Evolutionary conservation across 257 asterid species (phyloP), one percentile per base, ranked within the genome.

Genomic region (Nicotiana undulata): DNA sequence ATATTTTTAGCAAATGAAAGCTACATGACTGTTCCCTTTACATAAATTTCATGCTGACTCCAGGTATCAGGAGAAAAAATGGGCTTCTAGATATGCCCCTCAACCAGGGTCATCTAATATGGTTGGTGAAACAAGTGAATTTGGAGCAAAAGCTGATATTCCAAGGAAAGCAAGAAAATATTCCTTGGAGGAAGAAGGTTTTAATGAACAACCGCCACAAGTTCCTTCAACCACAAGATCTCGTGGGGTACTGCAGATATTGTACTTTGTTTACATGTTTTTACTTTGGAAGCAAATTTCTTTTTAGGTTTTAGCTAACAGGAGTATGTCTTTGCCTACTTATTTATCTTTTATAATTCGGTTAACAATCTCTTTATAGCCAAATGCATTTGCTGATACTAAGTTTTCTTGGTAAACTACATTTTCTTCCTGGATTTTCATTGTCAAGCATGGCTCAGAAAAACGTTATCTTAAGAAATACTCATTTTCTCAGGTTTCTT

Each of bases 81-180:
- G 99, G 99, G 89, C 85, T 80, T 89, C 97, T 3, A 84, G 59
- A 65, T 89, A 88, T 72, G 81, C 68, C 52, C 24, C 76, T 9
- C 91, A 82, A 49, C 94, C 93, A 24, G 77, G 67, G 34, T 93
- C 90, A 24, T 75, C 77, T 46, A 85, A 85, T 15, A n/a, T 61
- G 68, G 87, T 80, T 34, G 58, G 46, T 63, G 82, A 76, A 76
- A 81, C 81, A 52, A 76, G 78, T 34, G 79, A 32, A 28, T 76
- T 46, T n/a, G 77, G 82, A 37, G 80, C 85, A 9, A 76, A 72
- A 78, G 81, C 55, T 80, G 92, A 85, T 58, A 86, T 95, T 77
- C 99, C 99, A 11, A 93, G 90, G 90, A 93, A 85, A 87, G 97
- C 97, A 80, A 88, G 99, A 85, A 95, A 89, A 84, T 91, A 95